Conservation (phyloP, 1,139 yeast species). For the Schizosaccharomyces versatilis region DNA sequence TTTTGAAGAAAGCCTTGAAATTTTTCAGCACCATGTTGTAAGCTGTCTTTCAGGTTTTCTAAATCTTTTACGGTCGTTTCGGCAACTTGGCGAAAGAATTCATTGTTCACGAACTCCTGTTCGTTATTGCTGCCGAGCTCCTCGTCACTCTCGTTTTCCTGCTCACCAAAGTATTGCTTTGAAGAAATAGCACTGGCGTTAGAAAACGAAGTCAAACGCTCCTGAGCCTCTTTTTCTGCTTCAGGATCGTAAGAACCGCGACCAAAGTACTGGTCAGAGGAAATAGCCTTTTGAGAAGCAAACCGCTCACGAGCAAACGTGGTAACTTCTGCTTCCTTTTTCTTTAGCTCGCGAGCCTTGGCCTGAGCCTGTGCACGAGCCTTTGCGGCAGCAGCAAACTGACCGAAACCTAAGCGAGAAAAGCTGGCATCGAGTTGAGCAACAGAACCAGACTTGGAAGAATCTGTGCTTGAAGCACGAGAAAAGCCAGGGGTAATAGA, state of each 20-base stretch:
- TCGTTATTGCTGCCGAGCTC: neutral
- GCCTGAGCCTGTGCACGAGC: slow-evolving; percentile 11
- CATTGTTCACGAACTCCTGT: neutral
- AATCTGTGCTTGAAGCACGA: neutral
- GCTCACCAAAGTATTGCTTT: slow-evolving; percentile 79
- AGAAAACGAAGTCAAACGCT: slow-evolving; percentile 54
- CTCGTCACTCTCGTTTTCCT: slow-evolving; percentile 27
- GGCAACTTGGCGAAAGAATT: neutral
- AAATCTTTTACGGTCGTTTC: slow-evolving; percentile 1
- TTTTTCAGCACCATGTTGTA: slow-evolving; percentile 2
- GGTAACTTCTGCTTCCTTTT: slow-evolving; percentile 14
- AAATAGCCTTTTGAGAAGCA: slow-evolving; percentile 80
- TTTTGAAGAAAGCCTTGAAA: slow-evolving; percentile 1
- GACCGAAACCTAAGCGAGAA: slow-evolving; percentile 69
- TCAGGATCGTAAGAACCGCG: slow-evolving; percentile 64
- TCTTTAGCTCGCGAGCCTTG: slow-evolving; percentile 1
- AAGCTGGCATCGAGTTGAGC: slow-evolving; percentile 47
- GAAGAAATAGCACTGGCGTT: slow-evolving; percentile 87
- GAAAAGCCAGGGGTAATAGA: neutral
- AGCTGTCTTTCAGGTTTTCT: neutral
- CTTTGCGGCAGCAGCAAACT: slow-evolving; percentile 24
- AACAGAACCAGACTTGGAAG: slow-evolving; percentile 3
- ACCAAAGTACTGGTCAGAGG: slow-evolving; percentile 63
- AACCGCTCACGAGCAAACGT: slow-evolving; percentile 33
- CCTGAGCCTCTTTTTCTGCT: slow-evolving; percentile 56